Evolutionary conservation across 768 basidiomycete genomes (phyloP).

Genomic region (Crepidotus variabilis): DNA sequence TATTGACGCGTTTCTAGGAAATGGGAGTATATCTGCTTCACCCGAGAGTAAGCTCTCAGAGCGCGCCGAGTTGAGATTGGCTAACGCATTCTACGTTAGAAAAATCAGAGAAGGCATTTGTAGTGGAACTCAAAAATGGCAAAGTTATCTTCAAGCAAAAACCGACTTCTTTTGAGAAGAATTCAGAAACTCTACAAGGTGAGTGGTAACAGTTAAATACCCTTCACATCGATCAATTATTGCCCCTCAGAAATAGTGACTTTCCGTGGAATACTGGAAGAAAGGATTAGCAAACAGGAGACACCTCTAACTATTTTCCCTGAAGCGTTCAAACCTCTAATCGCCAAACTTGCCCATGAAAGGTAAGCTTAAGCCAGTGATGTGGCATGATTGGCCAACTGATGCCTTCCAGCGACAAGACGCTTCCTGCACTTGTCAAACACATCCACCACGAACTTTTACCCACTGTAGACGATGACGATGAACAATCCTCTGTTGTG

Average conservation of each 20-base stretch:
- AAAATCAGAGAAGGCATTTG: slow-evolving; percentile 33
- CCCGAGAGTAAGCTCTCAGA: slow-evolving; percentile 30
- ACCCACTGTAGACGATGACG: slow-evolving; percentile 55
- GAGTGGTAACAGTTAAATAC: slow-evolving; percentile 10
- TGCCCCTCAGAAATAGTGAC: slow-evolving; percentile 60
- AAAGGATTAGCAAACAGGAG: slow-evolving; percentile 41
- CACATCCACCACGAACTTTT: slow-evolving; percentile 67
- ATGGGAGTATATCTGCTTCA: not conserved
- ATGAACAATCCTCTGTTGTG: slow-evolving; percentile 31
- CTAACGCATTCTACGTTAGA: slow-evolving; percentile 29
- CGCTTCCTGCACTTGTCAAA: slow-evolving; percentile 56
- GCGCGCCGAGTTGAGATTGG: slow-evolving; percentile 3
- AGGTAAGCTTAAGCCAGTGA: slow-evolving; percentile 48
- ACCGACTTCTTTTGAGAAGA: slow-evolving; percentile 66
- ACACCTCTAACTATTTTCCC: slow-evolving; percentile 58
- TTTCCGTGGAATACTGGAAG: slow-evolving; percentile 70
- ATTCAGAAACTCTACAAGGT: slow-evolving; percentile 83
- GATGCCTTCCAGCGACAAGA: slow-evolving; percentile 62
- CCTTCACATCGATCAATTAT: slow-evolving; percentile 6
- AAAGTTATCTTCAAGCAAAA: slow-evolving; percentile 78
- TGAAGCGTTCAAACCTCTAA: slow-evolving; percentile 64
- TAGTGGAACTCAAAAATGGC: slow-evolving; percentile 72
- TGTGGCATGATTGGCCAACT: not conserved
- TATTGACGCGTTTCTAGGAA: not conserved
- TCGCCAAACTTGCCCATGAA: slow-evolving; percentile 83